A percentile compares a stretch with the other conserved stretches of the same genome.
Conservation (phyloP, 306 rosid species). For the Herpetospermum pedunculosum region DNA sequence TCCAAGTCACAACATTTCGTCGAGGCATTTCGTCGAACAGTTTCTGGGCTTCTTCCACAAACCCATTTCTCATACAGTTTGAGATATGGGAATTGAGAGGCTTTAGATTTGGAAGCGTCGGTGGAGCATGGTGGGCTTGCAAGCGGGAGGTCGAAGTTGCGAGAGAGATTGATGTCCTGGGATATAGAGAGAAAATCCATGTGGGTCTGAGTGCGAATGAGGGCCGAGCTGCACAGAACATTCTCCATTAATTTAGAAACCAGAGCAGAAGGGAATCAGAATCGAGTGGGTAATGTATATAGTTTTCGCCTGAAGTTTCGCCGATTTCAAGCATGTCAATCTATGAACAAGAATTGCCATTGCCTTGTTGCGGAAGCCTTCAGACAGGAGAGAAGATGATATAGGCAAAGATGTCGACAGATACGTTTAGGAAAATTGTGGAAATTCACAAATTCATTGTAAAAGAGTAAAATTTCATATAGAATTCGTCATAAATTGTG, state of each 20-base stretch:
- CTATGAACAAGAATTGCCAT: not conserved
- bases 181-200: constrained; percentile 5
- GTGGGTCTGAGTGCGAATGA: constrained; percentile 14
- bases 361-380: not conserved
- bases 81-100: constrained; percentile 43
- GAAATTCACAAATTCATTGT: not conserved
- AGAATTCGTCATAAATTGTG: too few relatives aligned
- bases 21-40: constrained; percentile 37
- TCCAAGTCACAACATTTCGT: constrained; percentile 35
- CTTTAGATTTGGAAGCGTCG: constrained; percentile 10
- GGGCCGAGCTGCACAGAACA: constrained; percentile 18
- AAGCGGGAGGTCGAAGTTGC: not conserved
- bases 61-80: constrained; percentile 22
- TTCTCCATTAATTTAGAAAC: constrained; percentile 19
- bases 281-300: not conserved
- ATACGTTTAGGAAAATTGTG: not conserved
- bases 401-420: not conserved
- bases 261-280: not conserved
- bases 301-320: not conserved
- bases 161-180: constrained; percentile 8
- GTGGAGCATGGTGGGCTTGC: not conserved
- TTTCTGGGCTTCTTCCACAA: constrained; percentile 26
- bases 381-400: not conserved
- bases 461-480: too few relatives aligned
- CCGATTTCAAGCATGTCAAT: not conserved